phyloP scores from a whole-genome alignment of 2,329 filamentous ascomycete species.

The Trichoderma sp. region DNA sequence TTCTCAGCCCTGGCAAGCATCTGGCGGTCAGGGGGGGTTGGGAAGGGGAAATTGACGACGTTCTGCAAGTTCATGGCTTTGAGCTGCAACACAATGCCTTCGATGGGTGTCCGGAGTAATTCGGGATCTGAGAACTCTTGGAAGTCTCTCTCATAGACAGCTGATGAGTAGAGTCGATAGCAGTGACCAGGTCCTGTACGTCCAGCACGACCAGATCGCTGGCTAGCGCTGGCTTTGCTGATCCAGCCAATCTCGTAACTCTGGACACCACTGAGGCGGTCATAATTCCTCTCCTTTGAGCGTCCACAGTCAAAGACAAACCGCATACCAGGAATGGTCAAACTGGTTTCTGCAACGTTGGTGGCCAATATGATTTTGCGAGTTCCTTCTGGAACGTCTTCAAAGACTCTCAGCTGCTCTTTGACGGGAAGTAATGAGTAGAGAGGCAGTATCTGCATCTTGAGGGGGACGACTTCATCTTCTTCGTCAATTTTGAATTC shows the following conservation, averaged over 20 bases:
- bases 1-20: slow-evolving; percentile 83
- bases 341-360: slow-evolving; percentile 94
- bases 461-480: slow-evolving; percentile 59
- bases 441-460: slow-evolving; percentile 86
- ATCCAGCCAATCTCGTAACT: slow-evolving; percentile 96
- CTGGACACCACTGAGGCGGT: slow-evolving; percentile 86
- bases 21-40: slow-evolving; percentile 78
- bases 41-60: slow-evolving; percentile 93
- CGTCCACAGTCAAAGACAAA: slow-evolving; percentile 96
- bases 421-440: slow-evolving; percentile 90
- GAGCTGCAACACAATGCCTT: slow-evolving; percentile 88
- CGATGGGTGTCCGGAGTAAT: slow-evolving; percentile 86
- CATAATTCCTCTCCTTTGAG: slow-evolving; percentile 88
- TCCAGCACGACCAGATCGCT: slow-evolving; percentile 89
- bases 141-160: slow-evolving; percentile 89
- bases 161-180: slow-evolving; percentile 91
- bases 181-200: slow-evolving; percentile 95
- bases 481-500: slow-evolving; percentile 74
- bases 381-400: slow-evolving; percentile 77
- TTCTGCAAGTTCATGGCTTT: slow-evolving; percentile 93
- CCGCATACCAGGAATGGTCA: slow-evolving; percentile 92
- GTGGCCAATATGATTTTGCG: slow-evolving; percentile 88
- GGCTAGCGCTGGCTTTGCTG: slow-evolving; percentile 92
- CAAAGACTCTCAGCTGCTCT: slow-evolving; percentile 89
- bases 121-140: slow-evolving; percentile 84